Evolutionary conservation across 208 protist genomes (phyloP).

Genomic region (Jaenimonas drosophilae): DNA sequence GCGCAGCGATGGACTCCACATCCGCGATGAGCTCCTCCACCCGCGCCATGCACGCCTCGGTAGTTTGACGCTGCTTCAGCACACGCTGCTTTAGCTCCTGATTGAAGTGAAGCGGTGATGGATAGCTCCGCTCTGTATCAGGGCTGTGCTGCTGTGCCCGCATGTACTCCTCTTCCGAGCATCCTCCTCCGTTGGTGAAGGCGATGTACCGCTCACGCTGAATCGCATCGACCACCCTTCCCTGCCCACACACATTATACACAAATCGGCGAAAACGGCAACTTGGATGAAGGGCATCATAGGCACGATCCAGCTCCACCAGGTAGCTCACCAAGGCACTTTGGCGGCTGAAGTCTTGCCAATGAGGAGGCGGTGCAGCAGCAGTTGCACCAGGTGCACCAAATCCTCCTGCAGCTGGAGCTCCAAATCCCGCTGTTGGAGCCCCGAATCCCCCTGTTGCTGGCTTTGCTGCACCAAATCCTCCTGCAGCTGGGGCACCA

Average conservation of each 20-base stretch:
- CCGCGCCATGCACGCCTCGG: conserved; percentile 20
- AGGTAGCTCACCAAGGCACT: conserved; percentile 51
- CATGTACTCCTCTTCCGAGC: conserved; percentile 38
- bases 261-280: conserved; percentile 71
- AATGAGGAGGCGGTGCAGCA: neutral
- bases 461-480: neutral
- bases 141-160: conserved; percentile 39
- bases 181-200: conserved; percentile 34
- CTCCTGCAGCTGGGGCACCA: conserved; percentile 5
- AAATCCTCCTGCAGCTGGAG: conserved; percentile 6
- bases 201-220: conserved; percentile 58
- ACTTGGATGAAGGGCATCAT: conserved; percentile 50
- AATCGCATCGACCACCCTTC: conserved; percentile 33
- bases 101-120: conserved; percentile 48
- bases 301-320: conserved; percentile 47
- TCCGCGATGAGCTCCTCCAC: conserved; percentile 22
- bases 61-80: conserved; percentile 39
- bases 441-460: conserved; percentile 5
- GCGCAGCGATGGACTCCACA: conserved; percentile 17
- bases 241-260: conserved; percentile 58
- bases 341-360: conserved; percentile 18
- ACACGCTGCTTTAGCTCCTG: conserved; percentile 52
- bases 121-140: conserved; percentile 41
- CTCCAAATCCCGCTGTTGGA: conserved; percentile 7
- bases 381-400: conserved; percentile 1